phyloP scores from a whole-genome alignment of 139 green algal genomes.

The Chlorella sp. region DNA sequence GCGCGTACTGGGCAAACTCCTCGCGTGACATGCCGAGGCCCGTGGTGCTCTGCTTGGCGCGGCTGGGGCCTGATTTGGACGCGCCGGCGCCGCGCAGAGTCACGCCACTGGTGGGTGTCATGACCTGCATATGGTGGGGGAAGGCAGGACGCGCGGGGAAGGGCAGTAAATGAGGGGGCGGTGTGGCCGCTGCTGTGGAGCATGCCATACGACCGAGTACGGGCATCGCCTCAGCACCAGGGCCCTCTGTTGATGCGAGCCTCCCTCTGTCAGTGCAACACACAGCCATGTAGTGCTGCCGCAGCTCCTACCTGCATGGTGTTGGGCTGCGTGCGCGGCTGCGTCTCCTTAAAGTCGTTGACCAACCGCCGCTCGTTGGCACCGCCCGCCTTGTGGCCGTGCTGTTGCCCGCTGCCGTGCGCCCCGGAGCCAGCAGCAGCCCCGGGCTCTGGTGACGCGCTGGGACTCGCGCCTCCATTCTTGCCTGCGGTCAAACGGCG shows the following conservation, averaged over 20 bases:
- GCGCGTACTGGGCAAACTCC: not conserved
- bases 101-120: conserved; percentile 22
- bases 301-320: conserved; percentile 33
- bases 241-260: too few relatives aligned
- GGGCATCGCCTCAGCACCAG: too few relatives aligned
- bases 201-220: too few relatives aligned
- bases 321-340: conserved; percentile 26
- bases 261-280: too few relatives aligned
- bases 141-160: too few relatives aligned
- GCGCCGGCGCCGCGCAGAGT: conserved; percentile 16
- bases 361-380: conserved; percentile 5
- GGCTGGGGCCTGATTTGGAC: not conserved
- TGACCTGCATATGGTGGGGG: conserved; percentile 24
- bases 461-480: too few relatives aligned
- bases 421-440: not conserved
- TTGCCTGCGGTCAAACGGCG: too few relatives aligned
- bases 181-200: too few relatives aligned
- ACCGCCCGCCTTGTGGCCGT: not conserved
- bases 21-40: conserved; percentile 5
- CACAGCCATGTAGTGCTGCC: too few relatives aligned
- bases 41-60: not conserved
- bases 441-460: not conserved
- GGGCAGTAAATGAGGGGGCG: too few relatives aligned
- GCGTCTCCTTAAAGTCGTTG: conserved; percentile 26
- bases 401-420: not conserved